Base-by-base conservation (phyloP, 1,139 yeast species). In the Sugiyamaella grinbergsii region DNA sequence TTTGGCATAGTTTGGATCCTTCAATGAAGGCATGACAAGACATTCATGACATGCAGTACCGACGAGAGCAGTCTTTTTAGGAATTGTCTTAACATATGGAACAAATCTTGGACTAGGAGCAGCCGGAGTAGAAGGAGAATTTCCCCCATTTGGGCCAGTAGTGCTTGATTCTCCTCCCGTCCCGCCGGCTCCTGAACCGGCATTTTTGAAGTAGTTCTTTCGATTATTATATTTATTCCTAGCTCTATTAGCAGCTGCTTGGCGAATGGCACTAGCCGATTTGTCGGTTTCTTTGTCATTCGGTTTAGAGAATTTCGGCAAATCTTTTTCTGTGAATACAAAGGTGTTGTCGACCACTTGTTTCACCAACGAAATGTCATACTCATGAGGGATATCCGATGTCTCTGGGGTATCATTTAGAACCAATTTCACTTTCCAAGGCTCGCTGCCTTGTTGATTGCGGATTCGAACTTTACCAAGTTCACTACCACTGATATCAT, bases 1-100 rank as follows among this genome's bases (percentile, higher is more conserved):
- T 51, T 81, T 80, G 48, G 75, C 71, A 67, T 90, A 89, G 63
- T 83, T 83, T 32, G 80, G 76, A 62, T 89, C 96, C 47, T 74
- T 73, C 60, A 82, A 79, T 4, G 89, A 80, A 6, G 98, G 98
- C 49, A 86, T 80, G 15, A 89, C 82, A 61, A 85, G 88, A 68
- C 97, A 89, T 68, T 93, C 99, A 66, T 93, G 97, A 56, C 85
- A 86, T 23, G 93, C 84, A 40, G 90, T 87, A 28, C 98, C 99
- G 19, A 82, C 79, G 42, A 93, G 71, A 2, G 91, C 79, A 0
- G 98, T 90, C 62, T 86, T 86, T 69, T 90, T 68, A n/a, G 67
- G 66, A 40, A 64, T 62, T 1, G 67, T 64, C 52, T 56, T 58
- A 29, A 63, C 66, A 47, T 62, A 64, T 4, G 68, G 66, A 5